A percentile compares a stretch with the other conserved stretches of the same genome.
Evolutionary conservation across 441 rosid genomes (phyloP).

Genomic region (Kokia cookei): DNA sequence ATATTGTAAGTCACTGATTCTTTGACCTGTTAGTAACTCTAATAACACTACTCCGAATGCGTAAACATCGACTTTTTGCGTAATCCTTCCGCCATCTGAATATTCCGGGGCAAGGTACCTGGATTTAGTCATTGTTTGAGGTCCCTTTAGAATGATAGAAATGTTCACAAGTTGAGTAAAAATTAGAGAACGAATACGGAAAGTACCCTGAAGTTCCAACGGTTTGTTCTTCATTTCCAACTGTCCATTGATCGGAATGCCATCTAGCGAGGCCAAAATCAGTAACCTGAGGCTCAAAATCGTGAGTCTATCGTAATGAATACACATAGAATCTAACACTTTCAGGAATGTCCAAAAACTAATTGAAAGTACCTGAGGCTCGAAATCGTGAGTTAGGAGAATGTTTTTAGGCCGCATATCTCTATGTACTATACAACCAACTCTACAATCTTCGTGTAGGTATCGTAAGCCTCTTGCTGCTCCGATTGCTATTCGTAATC

Average conservation of each 20-base stretch:
- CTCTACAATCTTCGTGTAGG: constrained; percentile 82
- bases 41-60: constrained; percentile 64
- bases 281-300: constrained; percentile 36
- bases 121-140: constrained; percentile 9
- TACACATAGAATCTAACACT: background rate
- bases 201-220: constrained; percentile 54
- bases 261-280: constrained; percentile 78
- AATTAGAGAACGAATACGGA: background rate
- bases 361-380: constrained; percentile 44
- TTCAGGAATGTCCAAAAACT: background rate
- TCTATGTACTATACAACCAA: constrained; percentile 64
- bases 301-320: background rate
- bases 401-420: constrained; percentile 58
- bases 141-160: background rate
- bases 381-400: constrained; percentile 66
- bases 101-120: constrained; percentile 72
- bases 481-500: constrained; percentile 59
- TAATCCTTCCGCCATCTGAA: constrained; percentile 36
- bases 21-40: constrained; percentile 57
- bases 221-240: constrained; percentile 27
- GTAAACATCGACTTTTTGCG: constrained; percentile 53
- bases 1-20: constrained; percentile 33
- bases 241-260: constrained; percentile 37
- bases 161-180: background rate
- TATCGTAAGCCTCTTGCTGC: constrained; percentile 63